phyloP scores from a whole-genome alignment of 495 filamentous ascomycete genomes.

The Xylona heveae region DNA sequence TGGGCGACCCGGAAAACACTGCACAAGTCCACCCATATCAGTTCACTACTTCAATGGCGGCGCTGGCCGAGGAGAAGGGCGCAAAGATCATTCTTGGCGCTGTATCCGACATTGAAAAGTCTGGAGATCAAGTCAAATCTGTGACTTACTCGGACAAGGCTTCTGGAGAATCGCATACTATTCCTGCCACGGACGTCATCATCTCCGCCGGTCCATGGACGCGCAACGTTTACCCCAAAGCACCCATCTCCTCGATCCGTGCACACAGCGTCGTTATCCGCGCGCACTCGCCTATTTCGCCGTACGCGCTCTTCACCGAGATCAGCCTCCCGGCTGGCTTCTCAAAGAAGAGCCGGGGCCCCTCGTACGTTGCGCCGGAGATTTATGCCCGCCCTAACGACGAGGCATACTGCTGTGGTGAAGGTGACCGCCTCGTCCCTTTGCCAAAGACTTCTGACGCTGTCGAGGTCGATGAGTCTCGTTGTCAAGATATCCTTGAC shows the following conservation, averaged over 20 bases:
- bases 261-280: constrained; percentile 83
- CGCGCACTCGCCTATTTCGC: constrained; percentile 49
- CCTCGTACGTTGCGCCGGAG: constrained; percentile 56
- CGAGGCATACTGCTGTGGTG: constrained; percentile 86
- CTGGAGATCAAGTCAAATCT: constrained; percentile 27
- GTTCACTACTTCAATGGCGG: constrained; percentile 76
- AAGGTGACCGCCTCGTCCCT: constrained; percentile 57
- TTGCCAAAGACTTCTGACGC: constrained; percentile 57
- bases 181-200: constrained; percentile 61
- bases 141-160: constrained; percentile 57
- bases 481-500: constrained; percentile 76
- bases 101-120: constrained; percentile 34
- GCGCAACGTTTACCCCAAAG: constrained; percentile 41
- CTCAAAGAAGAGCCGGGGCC: constrained; percentile 31
- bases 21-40: constrained; percentile 89
- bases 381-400: constrained; percentile 80
- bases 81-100: constrained; percentile 47
- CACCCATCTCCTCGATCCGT: constrained; percentile 60
- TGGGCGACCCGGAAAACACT: constrained; percentile 61
- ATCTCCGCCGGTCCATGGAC: constrained; percentile 89
- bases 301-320: constrained; percentile 78
- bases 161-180: constrained; percentile 30
- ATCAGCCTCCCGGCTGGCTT: constrained; percentile 51
- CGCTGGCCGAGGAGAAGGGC: constrained; percentile 55
- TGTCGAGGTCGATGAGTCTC: constrained; percentile 51